Evolutionary conservation across 768 basidiomycete species (phyloP).

Genomic region (Agrocybe chaxingu): DNA sequence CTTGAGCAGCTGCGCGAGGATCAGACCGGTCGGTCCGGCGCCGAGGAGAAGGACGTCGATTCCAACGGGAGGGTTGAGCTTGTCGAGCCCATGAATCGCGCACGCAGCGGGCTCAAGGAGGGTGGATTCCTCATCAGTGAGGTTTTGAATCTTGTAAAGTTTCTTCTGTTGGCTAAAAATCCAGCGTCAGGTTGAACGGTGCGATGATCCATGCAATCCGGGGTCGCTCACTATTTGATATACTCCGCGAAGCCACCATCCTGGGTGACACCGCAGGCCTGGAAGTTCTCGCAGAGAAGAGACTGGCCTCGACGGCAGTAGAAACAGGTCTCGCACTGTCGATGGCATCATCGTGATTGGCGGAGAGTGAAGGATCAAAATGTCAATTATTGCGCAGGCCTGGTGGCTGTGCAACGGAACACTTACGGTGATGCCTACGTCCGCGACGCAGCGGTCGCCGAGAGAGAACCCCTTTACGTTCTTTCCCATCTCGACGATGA

Average conservation of each 20-base stretch:
- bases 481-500: conserved; percentile 70
- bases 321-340: conserved; percentile 80
- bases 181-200: background rate
- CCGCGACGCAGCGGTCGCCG: conserved; percentile 84
- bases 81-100: conserved; percentile 90
- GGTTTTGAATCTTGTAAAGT: conserved; percentile 84
- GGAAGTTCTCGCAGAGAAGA: conserved; percentile 83
- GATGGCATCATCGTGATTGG: conserved; percentile 6
- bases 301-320: conserved; percentile 84
- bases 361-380: background rate
- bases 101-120: conserved; percentile 89
- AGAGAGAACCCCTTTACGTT: conserved; percentile 72
- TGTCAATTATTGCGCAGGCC: conserved; percentile 4
- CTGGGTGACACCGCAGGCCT: conserved; percentile 72
- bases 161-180: conserved; percentile 51
- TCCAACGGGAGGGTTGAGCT: conserved; percentile 78
- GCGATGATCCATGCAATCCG: background rate
- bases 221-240: conserved; percentile 64
- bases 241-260: conserved; percentile 92
- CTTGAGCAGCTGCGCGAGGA: conserved; percentile 84
- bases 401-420: conserved; percentile 15
- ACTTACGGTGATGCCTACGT: conserved; percentile 62
- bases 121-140: conserved; percentile 84
- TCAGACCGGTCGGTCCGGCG: conserved; percentile 89
- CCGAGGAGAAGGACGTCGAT: conserved; percentile 83